Evolutionary conservation across 139 green algal species (phyloP).

Genomic region (Bryopsis sp.): DNA sequence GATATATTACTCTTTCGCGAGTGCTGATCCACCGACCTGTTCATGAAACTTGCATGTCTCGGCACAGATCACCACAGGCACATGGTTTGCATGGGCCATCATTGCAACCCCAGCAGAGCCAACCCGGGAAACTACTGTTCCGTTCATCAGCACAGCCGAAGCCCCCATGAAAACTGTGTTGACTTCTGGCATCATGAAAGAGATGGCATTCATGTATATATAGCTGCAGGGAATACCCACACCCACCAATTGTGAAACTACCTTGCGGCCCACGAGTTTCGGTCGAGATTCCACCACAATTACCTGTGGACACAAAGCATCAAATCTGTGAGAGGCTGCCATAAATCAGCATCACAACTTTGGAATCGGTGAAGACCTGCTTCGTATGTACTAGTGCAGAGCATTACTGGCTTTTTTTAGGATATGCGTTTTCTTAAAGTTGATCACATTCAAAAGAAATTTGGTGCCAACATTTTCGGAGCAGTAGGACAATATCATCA

Average conservation of each 20-base stretch:
- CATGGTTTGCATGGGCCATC: constrained; percentile 50
- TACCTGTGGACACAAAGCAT: too few species aligned
- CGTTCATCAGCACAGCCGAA: constrained; percentile 90
- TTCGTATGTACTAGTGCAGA: too few species aligned
- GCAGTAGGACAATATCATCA: too few species aligned
- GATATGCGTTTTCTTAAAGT: too few species aligned
- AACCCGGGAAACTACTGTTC: constrained; percentile 70
- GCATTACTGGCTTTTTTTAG: too few species aligned
- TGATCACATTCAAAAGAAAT: too few species aligned
- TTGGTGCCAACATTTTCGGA: too few species aligned
- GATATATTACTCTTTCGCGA: too few species aligned
- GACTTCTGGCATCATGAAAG: constrained; percentile 68
- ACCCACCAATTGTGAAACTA: constrained; percentile 46
- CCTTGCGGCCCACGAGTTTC: constrained; percentile 60
- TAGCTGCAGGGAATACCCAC: constrained; percentile 71
- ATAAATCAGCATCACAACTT: too few species aligned
- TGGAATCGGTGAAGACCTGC: too few species aligned
- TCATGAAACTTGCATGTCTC: constrained; percentile 98
- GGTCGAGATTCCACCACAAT: constrained; percentile 79
- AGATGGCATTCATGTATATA: constrained; percentile 57
- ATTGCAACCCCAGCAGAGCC: constrained; percentile 80
- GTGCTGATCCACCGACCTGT: too few species aligned
- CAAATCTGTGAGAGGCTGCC: too few species aligned
- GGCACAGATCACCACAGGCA: constrained; percentile 86
- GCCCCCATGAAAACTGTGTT: constrained; percentile 62